These are phyloP conservation scores for Crithidia mellificae DNA, from an alignment of 208 protist species.

Conservation along the genomic window DNA sequence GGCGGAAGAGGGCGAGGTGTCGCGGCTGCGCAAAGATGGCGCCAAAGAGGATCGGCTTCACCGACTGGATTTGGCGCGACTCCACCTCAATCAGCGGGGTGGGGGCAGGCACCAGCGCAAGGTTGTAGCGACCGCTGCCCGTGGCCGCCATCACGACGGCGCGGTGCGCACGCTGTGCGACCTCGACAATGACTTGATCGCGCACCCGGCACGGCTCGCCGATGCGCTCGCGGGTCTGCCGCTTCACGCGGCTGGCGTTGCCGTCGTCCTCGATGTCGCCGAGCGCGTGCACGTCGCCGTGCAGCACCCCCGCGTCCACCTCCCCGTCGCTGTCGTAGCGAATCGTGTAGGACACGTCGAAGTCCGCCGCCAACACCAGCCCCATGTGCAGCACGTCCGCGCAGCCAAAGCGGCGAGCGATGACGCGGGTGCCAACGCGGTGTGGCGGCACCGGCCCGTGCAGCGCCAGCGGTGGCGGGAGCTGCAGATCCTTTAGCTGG, in stretches of 20 bases:
- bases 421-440: conserved; percentile 51
- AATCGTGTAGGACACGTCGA: conserved; percentile 66
- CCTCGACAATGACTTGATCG: conserved; percentile 56
- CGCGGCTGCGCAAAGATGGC: conserved; percentile 90
- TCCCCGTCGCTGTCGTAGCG: conserved; percentile 55
- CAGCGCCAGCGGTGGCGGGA: conserved; percentile 50
- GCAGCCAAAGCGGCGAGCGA: conserved; percentile 59
- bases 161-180: conserved; percentile 38
- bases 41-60: conserved; percentile 58
- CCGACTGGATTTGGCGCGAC: conserved; percentile 60
- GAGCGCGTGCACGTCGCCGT: conserved; percentile 67
- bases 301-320: conserved; percentile 59
- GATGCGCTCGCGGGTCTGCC: conserved; percentile 5
- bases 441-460: conserved; percentile 49
- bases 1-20: conserved; percentile 96
- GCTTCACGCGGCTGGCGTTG: neutral
- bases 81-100: conserved; percentile 95
- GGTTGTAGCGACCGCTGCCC: conserved; percentile 56
- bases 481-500: conserved; percentile 43
- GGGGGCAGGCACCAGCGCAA: conserved; percentile 94
- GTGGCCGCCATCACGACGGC: conserved; percentile 58
- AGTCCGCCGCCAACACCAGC: conserved; percentile 46
- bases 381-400: conserved; percentile 43
- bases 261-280: conserved; percentile 34
- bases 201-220: conserved; percentile 56